Percentiles rank a stretch among this genome's conserved stretches.
These are phyloP conservation scores for Oryza meridionalis DNA, from an alignment of 176 grass and related monocot genomes.

Conservation along the genomic window DNA sequence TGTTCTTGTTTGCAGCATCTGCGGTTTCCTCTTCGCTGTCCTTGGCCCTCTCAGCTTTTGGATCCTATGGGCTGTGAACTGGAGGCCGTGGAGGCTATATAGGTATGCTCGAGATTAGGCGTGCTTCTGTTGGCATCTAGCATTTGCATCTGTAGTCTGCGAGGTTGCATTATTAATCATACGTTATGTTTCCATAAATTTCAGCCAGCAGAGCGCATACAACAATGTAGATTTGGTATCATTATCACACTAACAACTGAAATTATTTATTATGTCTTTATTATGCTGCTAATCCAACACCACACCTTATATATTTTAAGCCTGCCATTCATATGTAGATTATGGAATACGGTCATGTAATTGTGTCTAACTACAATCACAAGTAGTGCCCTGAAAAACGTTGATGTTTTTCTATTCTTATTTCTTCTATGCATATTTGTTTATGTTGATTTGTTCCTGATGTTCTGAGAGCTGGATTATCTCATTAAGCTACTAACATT, in stretches of 20 bases:
- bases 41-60: conserved; percentile 92
- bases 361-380: neutral
- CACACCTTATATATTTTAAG: conserved; percentile 12
- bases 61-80: conserved; percentile 96
- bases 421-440: conserved; percentile 10
- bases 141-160: conserved; percentile 29
- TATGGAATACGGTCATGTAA: conserved; percentile 22
- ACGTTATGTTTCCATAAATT: neutral
- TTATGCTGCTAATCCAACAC: conserved; percentile 15
- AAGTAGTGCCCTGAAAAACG: conserved; percentile 25
- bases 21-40: conserved; percentile 81
- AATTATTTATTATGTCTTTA: conserved; percentile 10
- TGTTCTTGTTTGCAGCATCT: conserved; percentile 83
- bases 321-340: conserved; percentile 21
- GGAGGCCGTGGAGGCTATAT: conserved; percentile 99
- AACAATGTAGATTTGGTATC: neutral
- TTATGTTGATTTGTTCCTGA: conserved; percentile 26
- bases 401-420: neutral
- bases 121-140: conserved; percentile 21
- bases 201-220: neutral
- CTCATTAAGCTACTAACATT: conserved; percentile 31
- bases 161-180: conserved; percentile 12
- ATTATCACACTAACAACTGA: neutral
- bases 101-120: conserved; percentile 48
- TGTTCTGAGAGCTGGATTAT: conserved; percentile 14